Evolutionary conservation across 805 yeast species (phyloP), one percentile per base, ranked within the genome.

Genomic region (Torulaspora microellipsoides): DNA sequence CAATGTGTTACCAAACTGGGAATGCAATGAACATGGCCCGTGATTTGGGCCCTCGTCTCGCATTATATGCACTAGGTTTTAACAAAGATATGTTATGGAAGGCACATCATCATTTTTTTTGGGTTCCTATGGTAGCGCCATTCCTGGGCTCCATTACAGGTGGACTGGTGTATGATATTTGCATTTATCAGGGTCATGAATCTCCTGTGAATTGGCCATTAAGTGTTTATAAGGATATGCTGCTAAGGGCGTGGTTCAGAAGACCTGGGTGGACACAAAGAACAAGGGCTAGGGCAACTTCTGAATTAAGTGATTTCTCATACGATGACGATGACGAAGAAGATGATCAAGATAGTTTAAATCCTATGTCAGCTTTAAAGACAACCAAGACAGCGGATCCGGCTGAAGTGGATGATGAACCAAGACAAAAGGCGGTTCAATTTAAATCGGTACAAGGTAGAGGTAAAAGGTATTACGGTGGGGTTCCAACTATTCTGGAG

Each of bases 51-150:
- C 81, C 81, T 44, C 63, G 81, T 52, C 54, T 76, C 32, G 77
- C 77, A 29, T 59, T 77, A 14, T 64, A 66, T 31, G 61, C 73
- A 40, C 65, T 73, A 30, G 81, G 81, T 27, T 73, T 73, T 48
- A 70, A 73, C 32, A 56, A 69, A 59, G 30, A 62, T 57, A 52
- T 73, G 23, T 40, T 65, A 32, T 65, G 73, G 68, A 54, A 62
- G 13, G 52, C 58, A 13, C 65, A 71, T 45, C 61, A 65, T 55
- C 67, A 69, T 52, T 76, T 72, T 56, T 73, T 72, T 54, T 76
- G 81, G 81, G 75, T 75, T 29, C 79, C 80, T 39, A 56, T 73
- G 49, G 65, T 72, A 25, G 74, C 71, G n/a, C 80, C 81, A 25
- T 55, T 70, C 30, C 49, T 73, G 33, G 81, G 81, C 15, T 65